Percentiles rank a stretch among this genome's conserved stretches.
Evolutionary conservation across 2,329 filamentous ascomycete species (phyloP).

Genomic region (Tolypocladium tundrense): DNA sequence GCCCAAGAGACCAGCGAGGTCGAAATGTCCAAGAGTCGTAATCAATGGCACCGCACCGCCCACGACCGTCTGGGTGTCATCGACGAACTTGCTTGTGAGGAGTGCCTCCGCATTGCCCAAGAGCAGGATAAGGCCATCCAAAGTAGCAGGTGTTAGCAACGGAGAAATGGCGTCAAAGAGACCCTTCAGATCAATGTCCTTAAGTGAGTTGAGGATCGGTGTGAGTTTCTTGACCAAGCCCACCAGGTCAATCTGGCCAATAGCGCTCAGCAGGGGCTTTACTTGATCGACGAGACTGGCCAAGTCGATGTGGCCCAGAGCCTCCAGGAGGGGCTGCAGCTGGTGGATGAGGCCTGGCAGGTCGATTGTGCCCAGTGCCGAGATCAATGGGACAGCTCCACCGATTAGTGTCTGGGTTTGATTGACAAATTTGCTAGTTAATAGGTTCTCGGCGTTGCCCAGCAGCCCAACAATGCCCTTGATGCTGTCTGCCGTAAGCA

Average conservation of each 20-base stretch:
- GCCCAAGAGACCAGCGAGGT: not conserved
- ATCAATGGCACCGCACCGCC: not conserved
- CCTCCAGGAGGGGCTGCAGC: not conserved
- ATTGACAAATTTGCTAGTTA: not conserved
- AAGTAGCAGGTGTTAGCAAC: not conserved
- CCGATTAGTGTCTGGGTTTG: not conserved
- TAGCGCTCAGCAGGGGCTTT: not conserved
- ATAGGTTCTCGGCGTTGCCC: not conserved
- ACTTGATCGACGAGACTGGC: not conserved
- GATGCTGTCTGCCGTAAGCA: not conserved
- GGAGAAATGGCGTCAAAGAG: not conserved
- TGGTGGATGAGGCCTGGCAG: not conserved
- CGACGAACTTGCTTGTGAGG: not conserved
- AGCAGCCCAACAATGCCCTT: not conserved
- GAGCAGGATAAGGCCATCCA: not conserved
- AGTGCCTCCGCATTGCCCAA: not conserved
- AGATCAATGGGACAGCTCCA: not conserved
- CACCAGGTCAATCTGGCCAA: not conserved
- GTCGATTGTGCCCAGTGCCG: not conserved
- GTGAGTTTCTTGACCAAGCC: not conserved
- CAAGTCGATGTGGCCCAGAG: not conserved
- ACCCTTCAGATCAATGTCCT: not conserved
- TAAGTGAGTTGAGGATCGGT: not conserved
- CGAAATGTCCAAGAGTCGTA: not conserved
- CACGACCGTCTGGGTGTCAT: not conserved